These are phyloP conservation scores for Syzygium malaccense DNA, from an alignment of 441 rosid genomes.

Conservation along the genomic window DNA sequence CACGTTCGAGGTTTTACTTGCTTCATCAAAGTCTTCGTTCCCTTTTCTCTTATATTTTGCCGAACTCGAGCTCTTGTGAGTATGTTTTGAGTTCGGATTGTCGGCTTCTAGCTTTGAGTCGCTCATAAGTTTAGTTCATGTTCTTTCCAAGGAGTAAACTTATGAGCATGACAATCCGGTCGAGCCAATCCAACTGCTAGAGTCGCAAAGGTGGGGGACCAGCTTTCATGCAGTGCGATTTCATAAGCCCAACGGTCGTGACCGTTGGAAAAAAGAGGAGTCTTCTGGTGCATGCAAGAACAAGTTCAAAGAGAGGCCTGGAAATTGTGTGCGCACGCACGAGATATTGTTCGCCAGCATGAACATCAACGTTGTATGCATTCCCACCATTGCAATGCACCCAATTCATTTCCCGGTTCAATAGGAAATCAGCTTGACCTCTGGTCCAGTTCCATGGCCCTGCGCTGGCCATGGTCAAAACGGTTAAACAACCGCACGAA, in stretches of 20 bases:
- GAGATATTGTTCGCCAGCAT: neutral
- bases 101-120: neutral
- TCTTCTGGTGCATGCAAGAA: neutral
- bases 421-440: neutral
- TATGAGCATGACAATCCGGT: neutral
- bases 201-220: neutral
- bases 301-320: neutral
- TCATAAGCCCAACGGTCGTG: neutral
- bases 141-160: neutral
- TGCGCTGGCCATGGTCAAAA: neutral
- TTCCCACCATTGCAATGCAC: neutral
- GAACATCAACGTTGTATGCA: neutral
- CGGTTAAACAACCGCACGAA: neutral
- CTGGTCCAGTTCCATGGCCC: neutral
- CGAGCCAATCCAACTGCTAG: neutral
- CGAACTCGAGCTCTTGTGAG: neutral
- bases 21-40: too few relatives aligned
- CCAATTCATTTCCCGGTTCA: neutral
- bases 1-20: neutral
- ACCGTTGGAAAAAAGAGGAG: neutral
- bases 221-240: neutral
- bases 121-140: neutral
- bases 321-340: neutral
- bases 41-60: neutral
- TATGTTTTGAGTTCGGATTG: neutral